These are phyloP conservation scores for Xeromyces bisporus DNA, from an alignment of 495 filamentous ascomycete genomes.

Conservation along the genomic window DNA sequence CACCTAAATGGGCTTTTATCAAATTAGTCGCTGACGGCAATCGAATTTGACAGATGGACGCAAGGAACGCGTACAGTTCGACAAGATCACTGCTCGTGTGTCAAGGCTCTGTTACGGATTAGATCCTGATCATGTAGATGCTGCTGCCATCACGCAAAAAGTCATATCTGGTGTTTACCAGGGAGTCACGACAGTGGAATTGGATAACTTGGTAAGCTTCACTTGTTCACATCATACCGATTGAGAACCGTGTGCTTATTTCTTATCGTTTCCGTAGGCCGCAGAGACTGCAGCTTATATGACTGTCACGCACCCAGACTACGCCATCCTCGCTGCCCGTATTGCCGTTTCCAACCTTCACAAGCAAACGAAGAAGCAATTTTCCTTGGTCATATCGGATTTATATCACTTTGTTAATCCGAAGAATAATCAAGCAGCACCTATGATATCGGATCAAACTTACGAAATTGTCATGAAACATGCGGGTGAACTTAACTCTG, in stretches of 20 bases:
- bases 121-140: conserved; percentile 91
- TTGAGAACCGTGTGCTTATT: conserved; percentile 5
- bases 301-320: conserved; percentile 98
- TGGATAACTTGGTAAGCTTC: conserved; percentile 79
- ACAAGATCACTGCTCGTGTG: conserved; percentile 98
- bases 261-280: conserved; percentile 37
- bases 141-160: conserved; percentile 95
- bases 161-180: conserved; percentile 99
- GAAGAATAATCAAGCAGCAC: conserved; percentile 65
- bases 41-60: conserved; percentile 57
- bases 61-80: conserved; percentile 99
- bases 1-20: background rate
- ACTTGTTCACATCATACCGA: background rate
- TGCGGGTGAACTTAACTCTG: conserved; percentile 89
- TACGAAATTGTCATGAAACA: conserved; percentile 91
- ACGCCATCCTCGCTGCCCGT: conserved; percentile 94
- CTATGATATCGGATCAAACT: conserved; percentile 81
- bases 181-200: conserved; percentile 85
- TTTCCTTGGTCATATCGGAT: conserved; percentile 81
- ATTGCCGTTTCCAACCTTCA: conserved; percentile 98
- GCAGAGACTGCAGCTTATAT: conserved; percentile 99
- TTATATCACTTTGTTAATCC: conserved; percentile 95
- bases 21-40: background rate
- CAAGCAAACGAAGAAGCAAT: conserved; percentile 99
- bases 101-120: conserved; percentile 94